Percentiles rank a stretch among this genome's conserved stretches.
These are phyloP conservation scores for Hanseniaspora mollemarum DNA, from an alignment of 805 yeast genomes.

Conservation along the genomic window DNA sequence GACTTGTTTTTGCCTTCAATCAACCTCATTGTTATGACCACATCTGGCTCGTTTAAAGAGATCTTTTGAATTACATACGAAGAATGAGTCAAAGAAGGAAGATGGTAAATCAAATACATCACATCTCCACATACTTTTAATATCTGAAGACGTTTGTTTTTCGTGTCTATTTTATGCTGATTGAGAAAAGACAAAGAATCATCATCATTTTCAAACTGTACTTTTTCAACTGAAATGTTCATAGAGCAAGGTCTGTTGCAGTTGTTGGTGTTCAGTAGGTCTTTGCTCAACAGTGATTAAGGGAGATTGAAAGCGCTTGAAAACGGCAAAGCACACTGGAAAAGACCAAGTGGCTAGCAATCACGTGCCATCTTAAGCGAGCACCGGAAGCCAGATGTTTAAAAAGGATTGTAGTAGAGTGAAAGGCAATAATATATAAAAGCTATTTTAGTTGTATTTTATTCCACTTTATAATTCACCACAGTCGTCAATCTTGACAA, in stretches of 20 bases:
- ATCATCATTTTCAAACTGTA: slow-evolving; percentile 16
- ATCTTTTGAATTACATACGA: slow-evolving; percentile 25
- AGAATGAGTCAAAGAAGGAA: slow-evolving; percentile 35
- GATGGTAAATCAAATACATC: slow-evolving; percentile 51
- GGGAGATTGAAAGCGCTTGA: too few relatives aligned
- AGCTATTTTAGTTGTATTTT: too few relatives aligned
- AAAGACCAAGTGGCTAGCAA: too few relatives aligned
- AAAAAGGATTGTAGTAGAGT: too few relatives aligned
- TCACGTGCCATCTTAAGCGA: too few relatives aligned
- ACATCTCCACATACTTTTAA: slow-evolving; percentile 46
- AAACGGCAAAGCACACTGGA: too few relatives aligned
- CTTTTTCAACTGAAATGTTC: slow-evolving; percentile 14
- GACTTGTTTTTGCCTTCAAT: background rate
- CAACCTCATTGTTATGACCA: background rate
- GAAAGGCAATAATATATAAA: too few relatives aligned
- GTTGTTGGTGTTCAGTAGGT: too few relatives aligned
- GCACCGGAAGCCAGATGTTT: too few relatives aligned
- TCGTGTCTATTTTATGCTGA: background rate
- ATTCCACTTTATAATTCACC: slow-evolving; percentile 37
- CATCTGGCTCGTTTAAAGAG: slow-evolving; percentile 14
- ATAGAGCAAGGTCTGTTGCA: too few relatives aligned
- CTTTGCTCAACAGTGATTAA: too few relatives aligned
- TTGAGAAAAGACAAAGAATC: slow-evolving; percentile 4
- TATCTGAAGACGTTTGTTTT: background rate
- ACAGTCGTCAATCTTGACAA: slow-evolving; percentile 50